phyloP scores from a whole-genome alignment of 129 eudicot genomes.

The Helianthus annuus region DNA sequence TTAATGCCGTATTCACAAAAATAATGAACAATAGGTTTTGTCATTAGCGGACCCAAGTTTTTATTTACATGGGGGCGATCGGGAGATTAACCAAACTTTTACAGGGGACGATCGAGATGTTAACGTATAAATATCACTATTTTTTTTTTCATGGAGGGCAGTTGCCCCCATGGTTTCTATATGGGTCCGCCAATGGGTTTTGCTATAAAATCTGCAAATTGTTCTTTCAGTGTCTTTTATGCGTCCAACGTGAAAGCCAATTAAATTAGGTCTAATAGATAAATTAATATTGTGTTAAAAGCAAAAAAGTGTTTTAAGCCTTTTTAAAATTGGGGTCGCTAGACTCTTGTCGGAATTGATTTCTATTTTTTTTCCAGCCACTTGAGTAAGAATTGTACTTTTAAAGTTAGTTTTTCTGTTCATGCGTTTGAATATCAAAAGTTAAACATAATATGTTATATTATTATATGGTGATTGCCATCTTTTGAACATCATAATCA shows the following conservation, averaged over 20 bases:
- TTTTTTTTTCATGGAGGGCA: no score
- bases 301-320: neutral
- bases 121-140: no score
- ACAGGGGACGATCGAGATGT: no score
- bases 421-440: slow-evolving; percentile 28
- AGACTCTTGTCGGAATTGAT: slow-evolving; percentile 9
- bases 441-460: slow-evolving; percentile 14
- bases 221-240: neutral
- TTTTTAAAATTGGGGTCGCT: neutral
- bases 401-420: slow-evolving; percentile 29
- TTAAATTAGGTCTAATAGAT: neutral
- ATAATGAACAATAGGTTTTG: neutral
- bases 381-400: slow-evolving; percentile 35
- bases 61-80: no score
- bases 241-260: neutral
- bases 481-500: slow-evolving; percentile 37
- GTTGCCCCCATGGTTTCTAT: no score
- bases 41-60: no score
- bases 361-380: slow-evolving; percentile 14
- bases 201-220: no score
- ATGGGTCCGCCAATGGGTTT: no score
- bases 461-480: slow-evolving; percentile 35
- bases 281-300: neutral
- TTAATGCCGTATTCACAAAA: neutral
- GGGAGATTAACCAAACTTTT: no score